Conservation (phyloP, 768 basidiomycete genomes). For the Boletus fagicola region DNA sequence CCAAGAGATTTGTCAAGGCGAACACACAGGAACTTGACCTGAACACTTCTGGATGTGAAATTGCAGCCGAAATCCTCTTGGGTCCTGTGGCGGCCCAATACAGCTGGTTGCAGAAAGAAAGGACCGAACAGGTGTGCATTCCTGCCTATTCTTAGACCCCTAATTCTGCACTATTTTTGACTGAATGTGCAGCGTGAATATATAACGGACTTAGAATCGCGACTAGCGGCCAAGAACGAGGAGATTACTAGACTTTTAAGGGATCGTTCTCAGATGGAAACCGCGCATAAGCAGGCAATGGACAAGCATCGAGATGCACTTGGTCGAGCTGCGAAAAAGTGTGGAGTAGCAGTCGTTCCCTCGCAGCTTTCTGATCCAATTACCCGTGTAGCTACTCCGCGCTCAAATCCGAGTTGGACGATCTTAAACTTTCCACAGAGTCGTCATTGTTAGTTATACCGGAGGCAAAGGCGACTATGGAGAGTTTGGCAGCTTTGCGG, state of each 20-base stretch:
- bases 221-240: conserved; percentile 16
- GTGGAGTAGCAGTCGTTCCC: background rate
- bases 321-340: conserved; percentile 21
- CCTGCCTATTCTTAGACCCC: background rate
- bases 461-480: conserved; percentile 27
- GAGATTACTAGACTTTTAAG: conserved; percentile 13
- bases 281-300: conserved; percentile 9
- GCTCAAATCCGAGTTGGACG: conserved; percentile 31
- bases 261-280: conserved; percentile 15
- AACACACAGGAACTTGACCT: conserved; percentile 7
- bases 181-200: conserved; percentile 16
- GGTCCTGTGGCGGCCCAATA: background rate
- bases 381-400: conserved; percentile 24
- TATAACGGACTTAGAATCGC: conserved; percentile 20
- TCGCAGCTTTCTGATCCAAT: background rate
- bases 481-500: conserved; percentile 26
- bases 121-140: conserved; percentile 10
- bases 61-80: conserved; percentile 1
- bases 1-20: conserved; percentile 4
- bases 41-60: background rate
- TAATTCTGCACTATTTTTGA: background rate
- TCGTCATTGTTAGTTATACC: conserved; percentile 21
- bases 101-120: conserved; percentile 11
- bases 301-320: conserved; percentile 22
- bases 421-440: conserved; percentile 25